phyloP scores from a whole-genome alignment of 1,139 yeast species.

The Scheffersomyces insectosa region DNA sequence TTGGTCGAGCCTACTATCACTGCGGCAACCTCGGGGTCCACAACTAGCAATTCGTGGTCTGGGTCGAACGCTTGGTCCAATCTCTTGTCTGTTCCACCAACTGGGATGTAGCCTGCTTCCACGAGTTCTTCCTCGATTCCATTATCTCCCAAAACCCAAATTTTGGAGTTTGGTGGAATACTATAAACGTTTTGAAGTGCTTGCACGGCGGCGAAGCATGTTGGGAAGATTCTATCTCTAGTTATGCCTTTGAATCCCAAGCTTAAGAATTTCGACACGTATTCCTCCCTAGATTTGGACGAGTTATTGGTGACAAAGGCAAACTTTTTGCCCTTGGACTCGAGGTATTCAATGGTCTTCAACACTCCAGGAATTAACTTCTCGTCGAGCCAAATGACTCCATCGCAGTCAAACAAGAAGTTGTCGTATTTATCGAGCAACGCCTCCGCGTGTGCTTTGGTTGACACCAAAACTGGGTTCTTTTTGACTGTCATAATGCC shows the following conservation, averaged over 20 bases:
- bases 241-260: constrained; percentile 33
- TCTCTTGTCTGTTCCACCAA: constrained; percentile 70
- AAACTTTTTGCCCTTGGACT: constrained; percentile 32
- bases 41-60: constrained; percentile 47
- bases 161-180: constrained; percentile 44
- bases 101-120: constrained; percentile 63
- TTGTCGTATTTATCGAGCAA: constrained; percentile 70
- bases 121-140: constrained; percentile 78
- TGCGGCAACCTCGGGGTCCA: constrained; percentile 42
- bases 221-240: constrained; percentile 36
- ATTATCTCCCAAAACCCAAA: constrained; percentile 82
- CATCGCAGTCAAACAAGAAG: constrained; percentile 92
- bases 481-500: neutral
- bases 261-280: constrained; percentile 31
- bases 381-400: constrained; percentile 87
- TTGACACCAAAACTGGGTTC: constrained; percentile 1
- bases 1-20: constrained; percentile 45
- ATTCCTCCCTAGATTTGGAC: constrained; percentile 35
- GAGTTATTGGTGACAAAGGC: constrained; percentile 46
- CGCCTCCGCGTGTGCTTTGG: constrained; percentile 46
- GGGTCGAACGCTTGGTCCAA: constrained; percentile 31
- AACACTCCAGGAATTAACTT: constrained; percentile 68
- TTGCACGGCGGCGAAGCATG: constrained; percentile 39
- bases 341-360: constrained; percentile 62
- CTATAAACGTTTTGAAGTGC: constrained; percentile 23